phyloP scores from a whole-genome alignment of 805 yeast genomes.

The Starmerella sirachaensis region DNA sequence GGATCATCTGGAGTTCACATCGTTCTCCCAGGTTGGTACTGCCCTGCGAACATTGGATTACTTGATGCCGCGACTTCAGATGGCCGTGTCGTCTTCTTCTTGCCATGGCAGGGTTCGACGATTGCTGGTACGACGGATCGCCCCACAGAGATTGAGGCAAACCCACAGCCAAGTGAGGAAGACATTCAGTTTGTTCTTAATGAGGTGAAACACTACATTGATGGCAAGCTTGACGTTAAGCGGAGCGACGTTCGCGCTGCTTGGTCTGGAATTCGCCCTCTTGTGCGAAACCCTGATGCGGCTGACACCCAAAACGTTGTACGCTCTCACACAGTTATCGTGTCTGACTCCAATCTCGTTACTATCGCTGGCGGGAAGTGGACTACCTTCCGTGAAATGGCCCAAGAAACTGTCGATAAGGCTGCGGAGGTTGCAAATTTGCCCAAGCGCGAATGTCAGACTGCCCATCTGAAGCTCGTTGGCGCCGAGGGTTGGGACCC shows the following conservation, averaged over 20 bases:
- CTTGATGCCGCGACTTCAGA: conserved; percentile 86
- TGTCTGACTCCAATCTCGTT: conserved; percentile 61
- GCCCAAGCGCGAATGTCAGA: conserved; percentile 37
- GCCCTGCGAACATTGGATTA: conserved; percentile 77
- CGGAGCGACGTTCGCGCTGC: conserved; percentile 87
- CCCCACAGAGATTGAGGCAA: conserved; percentile 37
- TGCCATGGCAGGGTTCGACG: conserved; percentile 97
- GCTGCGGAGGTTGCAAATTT: conserved; percentile 33
- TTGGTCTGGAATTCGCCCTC: conserved; percentile 95
- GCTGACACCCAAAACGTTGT: conserved; percentile 75
- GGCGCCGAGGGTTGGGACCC: conserved; percentile 77
- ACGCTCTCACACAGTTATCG: conserved; percentile 71
- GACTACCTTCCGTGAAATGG: conserved; percentile 98
- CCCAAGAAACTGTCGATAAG: conserved; percentile 78
- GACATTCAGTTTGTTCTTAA: conserved; percentile 78
- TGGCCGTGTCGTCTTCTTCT: conserved; percentile 91
- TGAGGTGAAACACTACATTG: conserved; percentile 78
- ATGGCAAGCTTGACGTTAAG: conserved; percentile 63
- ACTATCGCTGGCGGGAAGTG: conserved; percentile 96
- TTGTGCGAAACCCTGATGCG: conserved; percentile 61
- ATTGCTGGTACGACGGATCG: conserved; percentile 95
- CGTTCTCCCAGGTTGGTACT: conserved; percentile 81
- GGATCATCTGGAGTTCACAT: conserved; percentile 93
- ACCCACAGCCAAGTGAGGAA: conserved; percentile 74
- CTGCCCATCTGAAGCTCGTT: conserved; percentile 43